Evolutionary conservation across 2,329 filamentous ascomycete genomes (phyloP).

Genomic region (Xylariaceae sp.): DNA sequence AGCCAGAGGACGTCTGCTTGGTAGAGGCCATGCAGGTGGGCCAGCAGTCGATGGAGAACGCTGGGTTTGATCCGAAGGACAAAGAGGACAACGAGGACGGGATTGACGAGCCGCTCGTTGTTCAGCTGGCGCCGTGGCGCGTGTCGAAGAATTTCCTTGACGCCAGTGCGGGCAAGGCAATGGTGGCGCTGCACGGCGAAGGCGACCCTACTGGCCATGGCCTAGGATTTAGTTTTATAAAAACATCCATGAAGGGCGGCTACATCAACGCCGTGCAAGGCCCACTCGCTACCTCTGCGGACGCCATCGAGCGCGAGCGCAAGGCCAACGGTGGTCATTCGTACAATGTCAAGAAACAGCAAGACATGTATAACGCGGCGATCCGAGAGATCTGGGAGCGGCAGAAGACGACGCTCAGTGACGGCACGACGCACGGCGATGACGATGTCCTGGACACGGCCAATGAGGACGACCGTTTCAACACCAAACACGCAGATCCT

Average conservation of each 20-base stretch:
- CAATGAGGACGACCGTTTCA: constrained; percentile 63
- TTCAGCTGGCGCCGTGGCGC: constrained; percentile 92
- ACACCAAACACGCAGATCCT: constrained; percentile 65
- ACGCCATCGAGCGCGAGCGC: constrained; percentile 81
- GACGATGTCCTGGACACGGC: constrained; percentile 53
- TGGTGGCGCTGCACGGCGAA: constrained; percentile 90
- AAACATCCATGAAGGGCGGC: constrained; percentile 97
- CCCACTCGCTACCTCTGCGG: constrained; percentile 62
- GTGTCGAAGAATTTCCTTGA: constrained; percentile 95
- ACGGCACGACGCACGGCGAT: constrained; percentile 62
- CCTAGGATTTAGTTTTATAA: constrained; percentile 93
- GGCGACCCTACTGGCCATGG: constrained; percentile 92
- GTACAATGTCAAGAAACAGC: constrained; percentile 95
- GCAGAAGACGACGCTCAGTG: constrained; percentile 73
- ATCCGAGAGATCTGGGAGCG: constrained; percentile 90
- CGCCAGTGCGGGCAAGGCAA: constrained; percentile 89
- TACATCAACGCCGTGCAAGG: constrained; percentile 76
- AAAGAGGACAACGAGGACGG: constrained; percentile 64
- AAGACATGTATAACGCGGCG: constrained; percentile 84
- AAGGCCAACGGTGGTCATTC: constrained; percentile 89
- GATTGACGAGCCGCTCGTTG: constrained; percentile 67
- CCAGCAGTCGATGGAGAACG: constrained; percentile 82
- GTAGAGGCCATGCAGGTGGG: constrained; percentile 97
- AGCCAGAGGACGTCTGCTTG: constrained; percentile 89
- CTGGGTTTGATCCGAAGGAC: constrained; percentile 70